phyloP scores from a whole-genome alignment of 177 flowering plant species.

The Vitis hybrid region DNA sequence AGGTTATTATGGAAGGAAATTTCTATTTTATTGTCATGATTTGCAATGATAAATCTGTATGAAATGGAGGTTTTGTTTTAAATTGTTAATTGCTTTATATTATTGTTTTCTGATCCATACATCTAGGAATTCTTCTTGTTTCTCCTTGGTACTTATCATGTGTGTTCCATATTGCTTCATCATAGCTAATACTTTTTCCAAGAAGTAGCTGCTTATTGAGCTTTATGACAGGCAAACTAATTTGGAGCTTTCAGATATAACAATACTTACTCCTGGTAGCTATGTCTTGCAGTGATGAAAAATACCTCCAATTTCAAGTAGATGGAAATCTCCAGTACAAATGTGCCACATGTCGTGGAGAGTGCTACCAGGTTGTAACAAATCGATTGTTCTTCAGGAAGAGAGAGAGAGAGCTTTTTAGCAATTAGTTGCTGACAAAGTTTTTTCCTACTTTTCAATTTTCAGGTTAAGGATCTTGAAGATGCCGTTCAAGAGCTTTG shows the following conservation, averaged over 20 bases:
- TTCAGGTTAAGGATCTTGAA: slow-evolving; percentile 75
- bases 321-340: slow-evolving; percentile 83
- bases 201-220: background rate
- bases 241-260: background rate
- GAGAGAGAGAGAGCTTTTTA: background rate
- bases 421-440: background rate
- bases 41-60: no score
- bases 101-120: no score
- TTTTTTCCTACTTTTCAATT: background rate
- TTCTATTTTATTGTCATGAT: no score
- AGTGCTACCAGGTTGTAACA: slow-evolving; percentile 74
- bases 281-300: slow-evolving; percentile 80
- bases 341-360: slow-evolving; percentile 98
- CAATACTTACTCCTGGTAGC: slow-evolving; percentile 7
- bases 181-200: background rate
- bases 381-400: background rate
- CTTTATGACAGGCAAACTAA: background rate
- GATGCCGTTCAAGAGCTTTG: slow-evolving; percentile 97
- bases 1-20: no score
- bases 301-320: slow-evolving; percentile 84
- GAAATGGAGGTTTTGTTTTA: no score
- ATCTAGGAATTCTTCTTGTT: background rate
- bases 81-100: no score
- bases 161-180: background rate
- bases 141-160: no score